Evolutionary conservation across 106 monocot species (phyloP).

Genomic region (Acorus calamus): DNA sequence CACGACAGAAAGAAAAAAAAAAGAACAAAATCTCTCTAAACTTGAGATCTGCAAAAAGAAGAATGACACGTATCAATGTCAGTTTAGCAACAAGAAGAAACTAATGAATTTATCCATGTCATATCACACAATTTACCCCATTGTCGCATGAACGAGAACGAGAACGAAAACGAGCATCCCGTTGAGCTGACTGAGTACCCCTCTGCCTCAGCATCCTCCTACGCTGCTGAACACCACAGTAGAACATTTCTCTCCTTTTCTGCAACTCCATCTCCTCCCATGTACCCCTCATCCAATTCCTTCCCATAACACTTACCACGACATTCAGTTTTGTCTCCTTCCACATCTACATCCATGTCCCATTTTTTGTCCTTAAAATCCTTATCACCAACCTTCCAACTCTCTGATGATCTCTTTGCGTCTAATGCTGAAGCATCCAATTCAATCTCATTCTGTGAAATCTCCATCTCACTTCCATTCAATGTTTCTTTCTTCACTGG

Average conservation of each 20-base stretch:
- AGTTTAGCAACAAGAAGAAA: conserved; percentile 3
- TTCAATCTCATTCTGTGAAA: conserved; percentile 22
- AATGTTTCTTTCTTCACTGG: conserved; percentile 24
- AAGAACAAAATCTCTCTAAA: conserved; percentile 38
- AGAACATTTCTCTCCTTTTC: conserved; percentile 69
- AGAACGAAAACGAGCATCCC: conserved; percentile 66
- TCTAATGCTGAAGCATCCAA: conserved; percentile 25
- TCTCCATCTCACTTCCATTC: conserved; percentile 44
- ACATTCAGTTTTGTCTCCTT: conserved; percentile 37
- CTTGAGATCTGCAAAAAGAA: conserved; percentile 80
- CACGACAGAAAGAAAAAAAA: background rate
- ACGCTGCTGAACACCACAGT: conserved; percentile 49
- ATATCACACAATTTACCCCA: conserved; percentile 41
- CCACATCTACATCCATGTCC: conserved; percentile 49
- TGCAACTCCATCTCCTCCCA: conserved; percentile 37
- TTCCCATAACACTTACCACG: conserved; percentile 38
- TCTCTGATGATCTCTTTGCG: conserved; percentile 32
- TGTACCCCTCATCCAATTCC: conserved; percentile 44
- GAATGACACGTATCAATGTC: no score
- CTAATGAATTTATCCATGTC: conserved; percentile 2
- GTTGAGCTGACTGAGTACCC: conserved; percentile 41
- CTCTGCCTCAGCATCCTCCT: conserved; percentile 58
- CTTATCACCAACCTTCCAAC: conserved; percentile 38
- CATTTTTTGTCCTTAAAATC: conserved; percentile 58
- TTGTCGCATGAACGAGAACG: conserved; percentile 55